These are phyloP conservation scores for Boletus edulis DNA, from an alignment of 768 basidiomycete species.

Conservation along the genomic window DNA sequence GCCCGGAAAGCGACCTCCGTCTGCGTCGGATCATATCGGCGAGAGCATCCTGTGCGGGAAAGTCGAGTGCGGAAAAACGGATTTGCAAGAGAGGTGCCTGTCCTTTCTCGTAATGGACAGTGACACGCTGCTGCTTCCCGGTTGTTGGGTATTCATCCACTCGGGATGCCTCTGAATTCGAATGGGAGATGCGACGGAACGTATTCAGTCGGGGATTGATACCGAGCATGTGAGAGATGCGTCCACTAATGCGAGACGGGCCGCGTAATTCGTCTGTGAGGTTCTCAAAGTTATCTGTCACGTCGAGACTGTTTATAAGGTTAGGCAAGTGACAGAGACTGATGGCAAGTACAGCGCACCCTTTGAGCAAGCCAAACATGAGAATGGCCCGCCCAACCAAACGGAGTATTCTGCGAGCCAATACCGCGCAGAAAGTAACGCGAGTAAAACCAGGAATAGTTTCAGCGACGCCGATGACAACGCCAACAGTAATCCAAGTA, in stretches of 20 bases:
- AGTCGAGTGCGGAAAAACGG: constrained; percentile 50
- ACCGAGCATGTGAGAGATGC: constrained; percentile 45
- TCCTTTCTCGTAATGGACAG: constrained; percentile 43
- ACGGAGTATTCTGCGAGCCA: constrained; percentile 59
- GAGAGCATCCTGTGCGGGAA: constrained; percentile 32
- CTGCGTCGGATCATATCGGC: constrained; percentile 14
- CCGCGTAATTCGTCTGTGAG: constrained; percentile 40
- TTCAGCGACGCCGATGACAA: constrained; percentile 65
- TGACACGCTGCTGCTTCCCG: constrained; percentile 41
- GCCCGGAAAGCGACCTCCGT: constrained; percentile 12
- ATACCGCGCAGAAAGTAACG: constrained; percentile 47
- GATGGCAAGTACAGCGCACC: constrained; percentile 43
- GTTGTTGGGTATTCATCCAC: not conserved
- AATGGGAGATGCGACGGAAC: constrained; percentile 53
- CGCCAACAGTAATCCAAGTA: constrained; percentile 60
- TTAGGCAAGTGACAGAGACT: not conserved
- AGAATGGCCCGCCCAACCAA: constrained; percentile 52
- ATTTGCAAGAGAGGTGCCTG: constrained; percentile 50
- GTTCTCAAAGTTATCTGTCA: constrained; percentile 50
- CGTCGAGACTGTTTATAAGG: constrained; percentile 43
- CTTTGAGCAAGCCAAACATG: constrained; percentile 63
- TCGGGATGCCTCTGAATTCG: constrained; percentile 22
- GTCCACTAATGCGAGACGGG: constrained; percentile 18
- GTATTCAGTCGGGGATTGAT: constrained; percentile 52
- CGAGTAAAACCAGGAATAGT: constrained; percentile 60